These are phyloP conservation scores for Tolypocladium album DNA, from an alignment of 2,329 filamentous ascomycete species.

Conservation along the genomic window DNA sequence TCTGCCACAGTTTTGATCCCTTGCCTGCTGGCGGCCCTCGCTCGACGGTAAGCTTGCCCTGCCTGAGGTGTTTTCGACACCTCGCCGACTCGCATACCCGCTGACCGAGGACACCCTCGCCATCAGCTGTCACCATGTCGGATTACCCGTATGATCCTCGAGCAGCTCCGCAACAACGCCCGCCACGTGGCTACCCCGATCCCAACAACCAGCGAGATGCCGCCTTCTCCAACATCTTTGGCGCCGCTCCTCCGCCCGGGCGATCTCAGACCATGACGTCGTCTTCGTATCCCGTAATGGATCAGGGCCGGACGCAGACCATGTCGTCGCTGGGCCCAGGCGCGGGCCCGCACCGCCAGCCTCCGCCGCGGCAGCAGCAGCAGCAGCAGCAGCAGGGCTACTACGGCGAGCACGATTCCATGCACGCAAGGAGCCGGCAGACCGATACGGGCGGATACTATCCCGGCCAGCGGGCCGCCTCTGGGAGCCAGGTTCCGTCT, in stretches of 20 bases:
- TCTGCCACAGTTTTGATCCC: constrained; percentile 13
- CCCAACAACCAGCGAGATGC: constrained; percentile 70
- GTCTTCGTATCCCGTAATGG: constrained; percentile 40
- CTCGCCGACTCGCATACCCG: not conserved
- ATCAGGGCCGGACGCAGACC: constrained; percentile 65
- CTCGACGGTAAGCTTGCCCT: constrained; percentile 10
- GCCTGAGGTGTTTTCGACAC: not conserved
- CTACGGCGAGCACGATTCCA: constrained; percentile 21
- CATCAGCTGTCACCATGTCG: constrained; percentile 32
- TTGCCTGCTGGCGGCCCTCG: constrained; percentile 6
- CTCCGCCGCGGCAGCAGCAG: constrained; percentile 47
- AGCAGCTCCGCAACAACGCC: constrained; percentile 27
- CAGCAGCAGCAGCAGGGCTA: constrained; percentile 33
- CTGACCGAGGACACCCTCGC: not conserved
- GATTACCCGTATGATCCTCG: constrained; percentile 48
- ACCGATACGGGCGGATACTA: constrained; percentile 37
- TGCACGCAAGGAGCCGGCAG: constrained; percentile 16
- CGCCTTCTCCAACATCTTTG: constrained; percentile 94
- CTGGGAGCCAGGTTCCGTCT: constrained; percentile 35
- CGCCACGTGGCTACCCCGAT: constrained; percentile 36
- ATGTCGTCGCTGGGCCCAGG: constrained; percentile 48
- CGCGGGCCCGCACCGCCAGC: constrained; percentile 48
- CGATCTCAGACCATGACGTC: constrained; percentile 94
- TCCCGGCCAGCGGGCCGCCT: constrained; percentile 40
- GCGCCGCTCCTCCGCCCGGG: constrained; percentile 71